phyloP scores from a whole-genome alignment of 345 rosid species.

The Angophora floribunda region DNA sequence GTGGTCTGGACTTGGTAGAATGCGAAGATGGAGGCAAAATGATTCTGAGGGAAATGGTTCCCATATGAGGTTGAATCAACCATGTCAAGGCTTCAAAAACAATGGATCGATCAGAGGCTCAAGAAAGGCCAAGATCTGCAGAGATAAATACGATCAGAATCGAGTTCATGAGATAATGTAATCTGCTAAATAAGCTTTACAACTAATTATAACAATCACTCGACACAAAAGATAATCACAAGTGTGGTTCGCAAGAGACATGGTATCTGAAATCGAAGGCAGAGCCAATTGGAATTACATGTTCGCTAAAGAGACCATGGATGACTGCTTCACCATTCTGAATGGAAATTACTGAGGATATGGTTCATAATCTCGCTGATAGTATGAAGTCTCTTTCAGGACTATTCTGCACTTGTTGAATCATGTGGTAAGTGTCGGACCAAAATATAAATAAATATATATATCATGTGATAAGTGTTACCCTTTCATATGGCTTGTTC shows the following conservation, averaged over 20 bases:
- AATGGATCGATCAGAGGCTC: constrained; percentile 60
- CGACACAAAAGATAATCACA: neutral
- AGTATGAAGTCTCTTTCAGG: constrained; percentile 54
- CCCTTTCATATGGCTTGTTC: neutral
- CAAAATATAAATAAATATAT: constrained; percentile 6
- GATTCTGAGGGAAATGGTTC: constrained; percentile 71
- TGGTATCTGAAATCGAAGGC: constrained; percentile 89
- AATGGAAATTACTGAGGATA: constrained; percentile 55
- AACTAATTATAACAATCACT: constrained; percentile 23
- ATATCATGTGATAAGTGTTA: constrained; percentile 54
- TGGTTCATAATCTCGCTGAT: constrained; percentile 52
- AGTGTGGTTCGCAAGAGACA: constrained; percentile 25
- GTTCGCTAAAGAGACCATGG: constrained; percentile 40
- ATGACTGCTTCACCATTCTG: constrained; percentile 75
- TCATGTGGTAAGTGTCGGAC: constrained; percentile 46
- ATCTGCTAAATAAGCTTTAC: constrained; percentile 33
- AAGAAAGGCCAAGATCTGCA: neutral
- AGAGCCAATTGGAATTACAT: constrained; percentile 70
- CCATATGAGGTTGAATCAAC: constrained; percentile 75
- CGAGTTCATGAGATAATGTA: constrained; percentile 11
- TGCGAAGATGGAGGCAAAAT: constrained; percentile 79
- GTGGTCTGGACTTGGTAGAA: constrained; percentile 71
- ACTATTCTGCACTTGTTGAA: constrained; percentile 58
- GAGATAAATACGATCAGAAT: constrained; percentile 62
- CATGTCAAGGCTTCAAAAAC: constrained; percentile 35